Percentiles rank a stretch among this genome's conserved stretches.
These are phyloP conservation scores for Neonectria sp. DNA, from an alignment of 2,329 filamentous ascomycete species.

Conservation along the genomic window DNA sequence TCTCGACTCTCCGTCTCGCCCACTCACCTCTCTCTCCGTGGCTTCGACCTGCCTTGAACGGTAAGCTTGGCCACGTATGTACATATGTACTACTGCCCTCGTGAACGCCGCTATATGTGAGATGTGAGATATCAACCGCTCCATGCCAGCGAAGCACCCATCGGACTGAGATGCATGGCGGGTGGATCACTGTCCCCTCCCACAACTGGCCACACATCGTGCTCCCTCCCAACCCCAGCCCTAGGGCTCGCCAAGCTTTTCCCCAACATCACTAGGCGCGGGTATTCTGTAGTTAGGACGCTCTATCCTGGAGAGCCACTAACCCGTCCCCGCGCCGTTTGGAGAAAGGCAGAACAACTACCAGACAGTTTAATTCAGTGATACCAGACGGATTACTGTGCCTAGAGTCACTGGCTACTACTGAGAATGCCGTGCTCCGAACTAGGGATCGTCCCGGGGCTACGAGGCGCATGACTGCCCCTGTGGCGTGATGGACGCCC, in stretches of 20 bases:
- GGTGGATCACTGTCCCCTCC: constrained; percentile 14
- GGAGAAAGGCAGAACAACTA: not conserved
- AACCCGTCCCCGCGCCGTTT: not conserved
- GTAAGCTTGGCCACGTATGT: constrained; percentile 6
- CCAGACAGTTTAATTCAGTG: not conserved
- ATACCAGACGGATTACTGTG: not conserved
- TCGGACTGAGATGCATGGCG: not conserved
- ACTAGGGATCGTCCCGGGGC: not conserved
- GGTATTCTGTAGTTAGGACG: constrained; percentile 8
- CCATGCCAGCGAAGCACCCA: constrained; percentile 5
- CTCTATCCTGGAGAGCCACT: constrained; percentile 10
- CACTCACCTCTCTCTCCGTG: constrained; percentile 7
- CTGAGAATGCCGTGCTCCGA: not conserved
- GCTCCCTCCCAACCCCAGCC: constrained; percentile 21
- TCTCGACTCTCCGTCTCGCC: constrained; percentile 9
- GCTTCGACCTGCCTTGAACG: constrained; percentile 18
- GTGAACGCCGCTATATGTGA: not conserved
- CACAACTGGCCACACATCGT: constrained; percentile 1
- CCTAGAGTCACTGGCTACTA: not conserved
- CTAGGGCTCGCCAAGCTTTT: constrained; percentile 28
- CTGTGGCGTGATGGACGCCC: constrained; percentile 22
- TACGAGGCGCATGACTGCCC: not conserved
- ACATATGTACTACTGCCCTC: not conserved
- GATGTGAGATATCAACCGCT: not conserved
- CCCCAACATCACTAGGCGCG: constrained; percentile 10